These are phyloP conservation scores for Hymenoscyphus albidus DNA, from an alignment of 2,329 filamentous ascomycete species.

Conservation along the genomic window DNA sequence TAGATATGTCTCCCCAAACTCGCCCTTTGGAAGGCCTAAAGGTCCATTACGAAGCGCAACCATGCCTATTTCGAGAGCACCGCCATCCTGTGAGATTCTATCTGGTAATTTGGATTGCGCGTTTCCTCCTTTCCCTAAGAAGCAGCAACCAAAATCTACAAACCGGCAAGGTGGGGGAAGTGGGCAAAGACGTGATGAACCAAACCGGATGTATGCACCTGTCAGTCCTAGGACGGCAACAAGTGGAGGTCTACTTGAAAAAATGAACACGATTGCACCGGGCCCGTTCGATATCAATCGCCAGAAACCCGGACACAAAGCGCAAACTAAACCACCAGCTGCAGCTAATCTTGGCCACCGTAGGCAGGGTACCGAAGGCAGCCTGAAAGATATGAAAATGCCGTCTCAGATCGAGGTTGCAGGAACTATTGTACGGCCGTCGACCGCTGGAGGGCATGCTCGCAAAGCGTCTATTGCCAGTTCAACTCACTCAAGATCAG, in stretches of 20 bases:
- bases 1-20: slow-evolving; percentile 53
- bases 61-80: slow-evolving; percentile 37
- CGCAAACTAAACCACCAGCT: slow-evolving; percentile 16
- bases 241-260: slow-evolving; percentile 49
- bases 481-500: slow-evolving; percentile 24
- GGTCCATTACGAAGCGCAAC: slow-evolving; percentile 36
- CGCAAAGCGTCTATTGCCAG: slow-evolving; percentile 26
- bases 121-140: slow-evolving; percentile 50
- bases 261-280: slow-evolving; percentile 62
- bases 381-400: slow-evolving; percentile 19
- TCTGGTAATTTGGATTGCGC: slow-evolving; percentile 46
- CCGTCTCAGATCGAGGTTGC: slow-evolving; percentile 15
- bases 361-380: slow-evolving; percentile 24
- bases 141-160: slow-evolving; percentile 21
- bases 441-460: slow-evolving; percentile 23
- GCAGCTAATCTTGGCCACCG: slow-evolving; percentile 27
- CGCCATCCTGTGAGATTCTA: slow-evolving; percentile 42
- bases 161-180: slow-evolving; percentile 17
- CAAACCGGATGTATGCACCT: slow-evolving; percentile 44
- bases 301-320: slow-evolving; percentile 31
- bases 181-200: slow-evolving; percentile 28
- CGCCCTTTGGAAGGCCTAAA: slow-evolving; percentile 35
- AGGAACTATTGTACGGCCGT: slow-evolving; percentile 18
- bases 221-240: slow-evolving; percentile 44
- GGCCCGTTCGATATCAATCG: slow-evolving; percentile 58